A percentile compares a stretch with the other conserved stretches of the same genome.
Conservation (phyloP, 768 basidiomycete genomes). For the Lyophyllum shimeji region DNA sequence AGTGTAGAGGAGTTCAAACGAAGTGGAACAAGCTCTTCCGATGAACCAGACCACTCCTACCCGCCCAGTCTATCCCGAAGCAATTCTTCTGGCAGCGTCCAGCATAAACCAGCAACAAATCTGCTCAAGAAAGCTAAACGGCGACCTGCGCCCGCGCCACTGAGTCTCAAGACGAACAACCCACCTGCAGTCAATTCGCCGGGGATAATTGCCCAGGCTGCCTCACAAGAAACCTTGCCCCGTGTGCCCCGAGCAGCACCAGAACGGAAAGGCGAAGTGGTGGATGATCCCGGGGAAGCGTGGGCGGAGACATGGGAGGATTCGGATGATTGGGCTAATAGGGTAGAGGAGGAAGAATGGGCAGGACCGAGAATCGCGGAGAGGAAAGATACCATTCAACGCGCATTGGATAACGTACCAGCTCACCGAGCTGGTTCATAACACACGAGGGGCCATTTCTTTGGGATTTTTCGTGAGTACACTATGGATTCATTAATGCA, state of each 20-base stretch:
- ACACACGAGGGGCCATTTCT: neutral
- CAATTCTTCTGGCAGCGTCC: slow-evolving; percentile 34
- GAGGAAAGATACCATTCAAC: slow-evolving; percentile 31
- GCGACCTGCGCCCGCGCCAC: slow-evolving; percentile 38
- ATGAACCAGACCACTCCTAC: slow-evolving; percentile 52
- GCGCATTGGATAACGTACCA: slow-evolving; percentile 21
- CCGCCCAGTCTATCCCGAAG: slow-evolving; percentile 56
- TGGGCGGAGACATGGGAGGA: slow-evolving; percentile 58
- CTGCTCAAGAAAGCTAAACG: slow-evolving; percentile 39
- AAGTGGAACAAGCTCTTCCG: slow-evolving; percentile 30
- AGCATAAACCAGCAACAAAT: slow-evolving; percentile 32
- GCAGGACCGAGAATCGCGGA: slow-evolving; percentile 38
- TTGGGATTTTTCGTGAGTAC: neutral
- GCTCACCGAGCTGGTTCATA: slow-evolving; percentile 18
- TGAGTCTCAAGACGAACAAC: slow-evolving; percentile 31
- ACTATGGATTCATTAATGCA: neutral
- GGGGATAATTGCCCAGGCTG: slow-evolving; percentile 2
- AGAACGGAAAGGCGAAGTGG: slow-evolving; percentile 9
- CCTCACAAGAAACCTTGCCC: slow-evolving; percentile 7
- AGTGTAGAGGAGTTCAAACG: slow-evolving; percentile 42
- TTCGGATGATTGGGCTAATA: slow-evolving; percentile 51
- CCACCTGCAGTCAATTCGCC: slow-evolving; percentile 37
- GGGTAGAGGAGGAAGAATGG: slow-evolving; percentile 48
- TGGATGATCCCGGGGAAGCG: slow-evolving; percentile 20
- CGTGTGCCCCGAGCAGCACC: slow-evolving; percentile 12